Evolutionary conservation across 768 basidiomycete genomes (phyloP).

Genomic region (Chalciporus pseudorubinellus): DNA sequence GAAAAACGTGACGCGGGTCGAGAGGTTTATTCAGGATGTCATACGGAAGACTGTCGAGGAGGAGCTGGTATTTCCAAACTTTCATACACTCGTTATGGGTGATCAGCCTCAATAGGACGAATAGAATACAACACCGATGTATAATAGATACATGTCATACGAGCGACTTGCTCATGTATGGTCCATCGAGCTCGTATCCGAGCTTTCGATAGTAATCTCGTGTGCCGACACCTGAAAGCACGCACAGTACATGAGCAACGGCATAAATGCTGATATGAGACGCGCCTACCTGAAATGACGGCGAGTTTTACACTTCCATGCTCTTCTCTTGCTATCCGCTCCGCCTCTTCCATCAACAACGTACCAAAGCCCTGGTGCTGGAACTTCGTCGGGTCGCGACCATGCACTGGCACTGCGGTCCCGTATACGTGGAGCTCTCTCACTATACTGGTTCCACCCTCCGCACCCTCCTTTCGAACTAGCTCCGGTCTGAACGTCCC

Average conservation of each 20-base stretch:
- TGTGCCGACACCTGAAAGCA: slow-evolving; percentile 78
- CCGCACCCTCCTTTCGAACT: slow-evolving; percentile 60
- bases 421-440: slow-evolving; percentile 97
- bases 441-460: slow-evolving; percentile 88
- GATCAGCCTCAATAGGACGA: slow-evolving; percentile 28
- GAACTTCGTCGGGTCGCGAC: slow-evolving; percentile 96
- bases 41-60: slow-evolving; percentile 94
- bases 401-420: slow-evolving; percentile 96
- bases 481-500: slow-evolving; percentile 96
- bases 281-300: slow-evolving; percentile 86
- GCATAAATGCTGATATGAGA: background rate
- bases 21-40: slow-evolving; percentile 93
- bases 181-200: slow-evolving; percentile 93
- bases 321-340: slow-evolving; percentile 95
- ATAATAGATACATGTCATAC: slow-evolving; percentile 31
- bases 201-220: slow-evolving; percentile 94
- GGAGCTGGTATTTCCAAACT: slow-evolving; percentile 95
- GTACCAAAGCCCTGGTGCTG: slow-evolving; percentile 98
- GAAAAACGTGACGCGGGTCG: slow-evolving; percentile 93
- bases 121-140: slow-evolving; percentile 6
- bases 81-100: slow-evolving; percentile 71
- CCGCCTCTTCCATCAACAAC: slow-evolving; percentile 97
- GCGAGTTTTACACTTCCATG: slow-evolving; percentile 94
- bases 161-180: slow-evolving; percentile 93
- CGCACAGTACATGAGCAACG: slow-evolving; percentile 4